Evolutionary conservation across 306 rosid genomes (phyloP).

Genomic region (Gastrolobium bilobum): DNA sequence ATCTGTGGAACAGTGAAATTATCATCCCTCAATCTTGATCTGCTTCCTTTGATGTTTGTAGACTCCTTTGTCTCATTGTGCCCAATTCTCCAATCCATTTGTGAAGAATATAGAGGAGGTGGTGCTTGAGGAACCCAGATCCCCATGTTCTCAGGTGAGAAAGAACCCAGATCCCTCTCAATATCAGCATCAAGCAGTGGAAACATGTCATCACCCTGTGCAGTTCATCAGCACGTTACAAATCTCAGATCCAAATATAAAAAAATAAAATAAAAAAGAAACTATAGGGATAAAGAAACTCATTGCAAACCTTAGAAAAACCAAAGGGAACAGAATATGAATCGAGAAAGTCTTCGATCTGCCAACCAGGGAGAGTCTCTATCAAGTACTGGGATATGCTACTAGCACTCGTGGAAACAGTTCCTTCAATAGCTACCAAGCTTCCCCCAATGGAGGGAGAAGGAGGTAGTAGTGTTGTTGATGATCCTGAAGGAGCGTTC

Average conservation of each 20-base stretch:
- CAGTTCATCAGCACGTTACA: not conserved
- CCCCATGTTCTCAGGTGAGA: constrained; percentile 55
- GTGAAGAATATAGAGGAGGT: constrained; percentile 47
- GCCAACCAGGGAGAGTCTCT: constrained; percentile 97
- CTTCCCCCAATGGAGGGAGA: not conserved
- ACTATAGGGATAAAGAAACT: too few species aligned
- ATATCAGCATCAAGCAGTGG: constrained; percentile 56
- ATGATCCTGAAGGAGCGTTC: constrained; percentile 34
- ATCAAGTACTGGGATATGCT: constrained; percentile 91
- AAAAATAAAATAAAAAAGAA: not conserved
- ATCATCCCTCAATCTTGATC: constrained; percentile 70
- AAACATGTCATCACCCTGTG: constrained; percentile 62
- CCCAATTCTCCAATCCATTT: constrained; percentile 45
- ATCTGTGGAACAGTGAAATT: constrained; percentile 88
- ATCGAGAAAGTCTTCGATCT: constrained; percentile 86
- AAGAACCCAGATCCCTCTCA: constrained; percentile 49
- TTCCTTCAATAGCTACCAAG: constrained; percentile 24
- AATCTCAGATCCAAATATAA: constrained; percentile 28
- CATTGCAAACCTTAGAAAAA: constrained; percentile 68
- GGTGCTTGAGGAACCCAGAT: constrained; percentile 89
- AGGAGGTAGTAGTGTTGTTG: not conserved
- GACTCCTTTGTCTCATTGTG: constrained; percentile 59
- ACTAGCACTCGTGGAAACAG: constrained; percentile 52
- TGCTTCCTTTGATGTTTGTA: constrained; percentile 46
- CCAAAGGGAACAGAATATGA: constrained; percentile 59